Evolutionary conservation across 768 basidiomycete species (phyloP), one percentile per base, ranked within the genome.

Genomic region (Tephrocybe sp.): DNA sequence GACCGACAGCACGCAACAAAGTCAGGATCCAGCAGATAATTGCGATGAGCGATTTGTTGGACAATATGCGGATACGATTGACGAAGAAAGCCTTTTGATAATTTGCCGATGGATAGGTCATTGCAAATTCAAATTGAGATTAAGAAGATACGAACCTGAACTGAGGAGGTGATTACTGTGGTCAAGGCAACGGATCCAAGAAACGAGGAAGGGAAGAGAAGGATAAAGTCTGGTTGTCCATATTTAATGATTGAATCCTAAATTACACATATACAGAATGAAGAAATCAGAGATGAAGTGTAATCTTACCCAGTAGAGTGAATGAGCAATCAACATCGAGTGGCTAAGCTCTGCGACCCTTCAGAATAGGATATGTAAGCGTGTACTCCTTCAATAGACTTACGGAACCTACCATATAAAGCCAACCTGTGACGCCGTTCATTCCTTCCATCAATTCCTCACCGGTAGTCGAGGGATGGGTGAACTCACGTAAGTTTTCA

Each of bases 1-100:
- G 45, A 19, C 44, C 44, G 11, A 47, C 31, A 31, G 22, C 46
- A 5, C 52, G 48, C 12, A 50, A 18, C n/a, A 47, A 22, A 18
- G 30, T 26, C 34, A 54, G 16, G 24, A 51, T n/a, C 52, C 55
- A 57, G 16, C 44, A 49, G 5, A 50, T 34, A 25, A 16, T 28
- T 36, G 52, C 47, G 12, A 53, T 45, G 12, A 50, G 36, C 26
- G 35, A 47, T 9, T 27, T 40, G n/a, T 19, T 15, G 15, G 48
- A 45, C n/a, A 56, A 28, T 24, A 32, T 38, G 26, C 40, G 54
- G n/a, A 56, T 25, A 19, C 55, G 51, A 22, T 56, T 25, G 9
- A 47, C 55, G 30, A 56, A 56, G 51, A 56, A 53, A 15, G 51
- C 55, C 55, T 56, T 13, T 27, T 26, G 26, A 36, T 31, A 28